phyloP scores from a whole-genome alignment of 345 rosid species.

The Barbarea vulgaris region DNA sequence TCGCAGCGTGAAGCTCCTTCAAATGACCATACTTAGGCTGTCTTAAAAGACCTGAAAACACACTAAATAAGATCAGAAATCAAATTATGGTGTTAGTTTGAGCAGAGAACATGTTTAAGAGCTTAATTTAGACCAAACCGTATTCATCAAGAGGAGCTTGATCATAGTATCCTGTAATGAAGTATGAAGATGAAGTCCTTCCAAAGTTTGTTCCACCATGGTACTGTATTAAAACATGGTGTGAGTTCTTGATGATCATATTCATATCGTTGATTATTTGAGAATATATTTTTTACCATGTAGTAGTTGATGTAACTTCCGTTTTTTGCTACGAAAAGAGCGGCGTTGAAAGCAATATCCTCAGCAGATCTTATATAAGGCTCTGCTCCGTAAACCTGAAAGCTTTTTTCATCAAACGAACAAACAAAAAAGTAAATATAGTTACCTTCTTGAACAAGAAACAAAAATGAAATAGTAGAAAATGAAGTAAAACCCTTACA shows the following conservation, averaged over 20 bases:
- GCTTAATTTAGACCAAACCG: constrained; percentile 52
- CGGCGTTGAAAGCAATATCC: constrained; percentile 79
- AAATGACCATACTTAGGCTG: constrained; percentile 93
- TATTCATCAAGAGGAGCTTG: constrained; percentile 93
- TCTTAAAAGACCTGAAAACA: constrained; percentile 59
- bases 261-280: not conserved
- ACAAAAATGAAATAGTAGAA: not conserved
- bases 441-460: constrained; percentile 26
- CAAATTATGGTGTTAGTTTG: not conserved
- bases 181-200: constrained; percentile 66
- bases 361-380: constrained; percentile 67
- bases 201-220: constrained; percentile 99
- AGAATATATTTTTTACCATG: constrained; percentile 59
- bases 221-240: constrained; percentile 47
- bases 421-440: not conserved
- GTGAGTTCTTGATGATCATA: not conserved
- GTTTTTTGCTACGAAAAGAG: constrained; percentile 76
- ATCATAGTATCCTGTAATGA: constrained; percentile 77
- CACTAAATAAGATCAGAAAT: not conserved
- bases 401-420: constrained; percentile 44
- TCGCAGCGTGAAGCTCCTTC: constrained; percentile 67
- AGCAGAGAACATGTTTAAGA: not conserved
- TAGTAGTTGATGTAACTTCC: constrained; percentile 89
- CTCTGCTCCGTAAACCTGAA: constrained; percentile 70
- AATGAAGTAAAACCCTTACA: constrained; percentile 49